Evolutionary conservation across 306 rosid genomes (phyloP).

Genomic region (Cicer cuneatum): DNA sequence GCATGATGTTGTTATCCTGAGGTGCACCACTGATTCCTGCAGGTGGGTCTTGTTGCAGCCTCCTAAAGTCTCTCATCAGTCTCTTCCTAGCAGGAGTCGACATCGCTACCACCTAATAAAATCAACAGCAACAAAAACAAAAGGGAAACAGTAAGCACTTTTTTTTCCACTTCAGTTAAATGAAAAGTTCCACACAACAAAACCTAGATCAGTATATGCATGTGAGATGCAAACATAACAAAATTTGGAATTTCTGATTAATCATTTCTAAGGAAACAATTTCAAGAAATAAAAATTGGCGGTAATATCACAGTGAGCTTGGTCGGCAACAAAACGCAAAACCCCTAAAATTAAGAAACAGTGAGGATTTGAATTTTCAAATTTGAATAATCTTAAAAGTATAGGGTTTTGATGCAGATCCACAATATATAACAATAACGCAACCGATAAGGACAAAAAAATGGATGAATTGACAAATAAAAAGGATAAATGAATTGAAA

Average conservation of each 20-base stretch:
- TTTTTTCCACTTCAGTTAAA: too few species aligned
- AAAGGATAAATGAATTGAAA: background rate
- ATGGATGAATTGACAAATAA: background rate
- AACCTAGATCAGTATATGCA: background rate
- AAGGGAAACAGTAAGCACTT: slow-evolving; percentile 2
- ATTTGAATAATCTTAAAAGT: background rate
- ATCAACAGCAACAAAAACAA: slow-evolving; percentile 14
- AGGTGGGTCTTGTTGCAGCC: slow-evolving; percentile 97
- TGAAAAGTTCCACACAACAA: background rate
- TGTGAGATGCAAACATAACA: background rate
- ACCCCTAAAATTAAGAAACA: slow-evolving; percentile 19
- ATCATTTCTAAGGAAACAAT: background rate
- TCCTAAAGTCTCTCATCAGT: slow-evolving; percentile 97
- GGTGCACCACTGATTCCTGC: slow-evolving; percentile 99
- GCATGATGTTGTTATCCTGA: slow-evolving; percentile 95
- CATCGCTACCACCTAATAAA: slow-evolving; percentile 68
- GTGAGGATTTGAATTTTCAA: background rate
- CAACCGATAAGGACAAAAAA: background rate
- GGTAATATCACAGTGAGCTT: slow-evolving; percentile 20
- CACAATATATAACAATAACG: background rate
- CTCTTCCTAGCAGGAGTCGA: slow-evolving; percentile 96
- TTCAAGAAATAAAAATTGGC: background rate
- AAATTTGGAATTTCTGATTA: background rate
- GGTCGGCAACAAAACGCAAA: slow-evolving; percentile 1
- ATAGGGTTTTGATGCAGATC: slow-evolving; percentile 43